A percentile compares a stretch with the other conserved stretches of the same genome.
These are phyloP conservation scores for Boletellus deceptivus DNA, from an alignment of 1,284 basidiomycete genomes.

Conservation along the genomic window DNA sequence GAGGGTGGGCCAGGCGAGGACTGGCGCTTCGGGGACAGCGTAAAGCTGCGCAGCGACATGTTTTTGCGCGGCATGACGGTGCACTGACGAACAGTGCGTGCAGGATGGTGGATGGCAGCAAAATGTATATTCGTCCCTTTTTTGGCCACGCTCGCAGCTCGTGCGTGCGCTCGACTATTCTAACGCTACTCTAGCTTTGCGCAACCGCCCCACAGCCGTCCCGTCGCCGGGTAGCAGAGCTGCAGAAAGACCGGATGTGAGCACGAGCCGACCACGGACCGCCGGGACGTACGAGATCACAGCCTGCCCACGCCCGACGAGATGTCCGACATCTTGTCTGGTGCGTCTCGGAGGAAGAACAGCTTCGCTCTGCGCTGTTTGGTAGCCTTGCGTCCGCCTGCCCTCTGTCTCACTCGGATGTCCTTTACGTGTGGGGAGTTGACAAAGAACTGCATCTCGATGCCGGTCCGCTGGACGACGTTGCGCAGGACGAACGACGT, in stretches of 20 bases:
- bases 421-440: slow-evolving; percentile 84
- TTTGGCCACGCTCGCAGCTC: slow-evolving; percentile 14
- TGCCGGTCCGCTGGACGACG: slow-evolving; percentile 83
- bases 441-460: slow-evolving; percentile 88
- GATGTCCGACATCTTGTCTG: slow-evolving; percentile 78
- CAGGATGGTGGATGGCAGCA: slow-evolving; percentile 16
- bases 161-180: slow-evolving; percentile 3
- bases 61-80: slow-evolving; percentile 54
- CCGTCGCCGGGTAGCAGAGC: neutral
- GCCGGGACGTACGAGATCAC: slow-evolving; percentile 23
- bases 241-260: slow-evolving; percentile 9
- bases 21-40: slow-evolving; percentile 50
- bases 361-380: slow-evolving; percentile 72
- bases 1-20: slow-evolving; percentile 65
- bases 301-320: slow-evolving; percentile 51
- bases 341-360: slow-evolving; percentile 74
- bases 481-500: slow-evolving; percentile 85
- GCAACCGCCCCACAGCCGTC: neutral
- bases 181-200: slow-evolving; percentile 7
- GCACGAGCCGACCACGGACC: neutral
- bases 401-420: slow-evolving; percentile 70
- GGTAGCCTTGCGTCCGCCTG: slow-evolving; percentile 48
- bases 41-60: slow-evolving; percentile 56
- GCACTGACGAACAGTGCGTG: neutral
- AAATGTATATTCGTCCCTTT: slow-evolving; percentile 7